phyloP scores from a whole-genome alignment of 2,329 filamentous ascomycete species.

The Alternaria gansuensis region DNA sequence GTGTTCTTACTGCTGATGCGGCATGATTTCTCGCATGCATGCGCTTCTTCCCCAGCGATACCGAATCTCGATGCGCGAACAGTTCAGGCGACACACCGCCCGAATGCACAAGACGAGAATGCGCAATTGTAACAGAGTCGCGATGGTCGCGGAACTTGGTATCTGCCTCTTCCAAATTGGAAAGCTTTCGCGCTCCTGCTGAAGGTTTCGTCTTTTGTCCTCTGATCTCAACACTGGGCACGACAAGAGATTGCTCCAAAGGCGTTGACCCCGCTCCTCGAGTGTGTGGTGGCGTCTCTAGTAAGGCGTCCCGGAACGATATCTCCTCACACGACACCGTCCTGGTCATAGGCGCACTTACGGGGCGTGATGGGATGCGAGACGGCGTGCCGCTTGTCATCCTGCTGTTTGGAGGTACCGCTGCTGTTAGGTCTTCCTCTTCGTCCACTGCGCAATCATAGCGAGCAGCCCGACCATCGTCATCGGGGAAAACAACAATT shows the following conservation, averaged over 20 bases:
- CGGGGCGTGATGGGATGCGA: conserved; percentile 29
- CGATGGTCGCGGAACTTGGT: conserved; percentile 44
- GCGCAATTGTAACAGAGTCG: conserved; percentile 45
- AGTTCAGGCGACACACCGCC: conserved; percentile 32
- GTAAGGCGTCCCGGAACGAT: not conserved
- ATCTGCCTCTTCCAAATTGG: conserved; percentile 43
- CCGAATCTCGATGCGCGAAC: conserved; percentile 35
- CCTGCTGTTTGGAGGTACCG: conserved; percentile 46
- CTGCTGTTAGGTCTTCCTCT: conserved; percentile 31
- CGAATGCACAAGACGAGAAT: conserved; percentile 35
- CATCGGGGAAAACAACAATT: conserved; percentile 43
- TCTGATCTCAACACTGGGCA: conserved; percentile 20
- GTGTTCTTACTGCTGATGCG: not conserved
- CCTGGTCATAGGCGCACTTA: conserved; percentile 31
- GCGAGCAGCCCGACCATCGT: conserved; percentile 23
- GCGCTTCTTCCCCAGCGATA: conserved; percentile 39
- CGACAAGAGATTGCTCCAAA: conserved; percentile 12
- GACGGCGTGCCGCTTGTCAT: conserved; percentile 36
- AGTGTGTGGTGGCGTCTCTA: not conserved
- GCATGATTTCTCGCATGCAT: conserved; percentile 39
- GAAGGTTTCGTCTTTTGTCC: conserved; percentile 11
- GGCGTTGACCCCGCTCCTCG: not conserved
- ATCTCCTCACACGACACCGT: conserved; percentile 24
- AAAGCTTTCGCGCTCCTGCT: conserved; percentile 30
- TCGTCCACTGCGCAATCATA: conserved; percentile 31